A percentile compares a stretch with the other conserved stretches of the same genome.
Evolutionary conservation across 176 grass and related monocot species (phyloP).

Genomic region (Cocos nucifera): DNA sequence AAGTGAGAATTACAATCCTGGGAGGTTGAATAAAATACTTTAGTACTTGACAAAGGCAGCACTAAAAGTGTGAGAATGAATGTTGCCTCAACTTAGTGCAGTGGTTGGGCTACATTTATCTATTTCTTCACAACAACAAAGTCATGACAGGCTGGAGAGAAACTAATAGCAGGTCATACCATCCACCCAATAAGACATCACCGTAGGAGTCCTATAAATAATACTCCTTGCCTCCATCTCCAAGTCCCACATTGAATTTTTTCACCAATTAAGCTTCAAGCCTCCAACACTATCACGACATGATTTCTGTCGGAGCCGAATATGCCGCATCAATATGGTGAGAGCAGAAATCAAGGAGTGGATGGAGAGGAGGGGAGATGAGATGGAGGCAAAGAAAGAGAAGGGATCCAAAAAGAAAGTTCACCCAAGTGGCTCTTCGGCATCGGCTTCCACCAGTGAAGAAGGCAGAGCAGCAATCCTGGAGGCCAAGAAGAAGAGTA

Average conservation of each 20-base stretch:
- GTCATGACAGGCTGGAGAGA: no score
- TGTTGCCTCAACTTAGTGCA: no score
- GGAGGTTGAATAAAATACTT: no score
- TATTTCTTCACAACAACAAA: no score
- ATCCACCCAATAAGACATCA: no score
- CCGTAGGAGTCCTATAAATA: no score
- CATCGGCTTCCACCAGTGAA: not conserved
- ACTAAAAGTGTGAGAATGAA: no score
- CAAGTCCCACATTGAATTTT: not conserved
- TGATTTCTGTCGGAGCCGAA: constrained; percentile 20
- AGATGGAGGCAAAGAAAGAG: not conserved
- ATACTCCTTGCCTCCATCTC: constrained; percentile 11
- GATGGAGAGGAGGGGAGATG: constrained; percentile 10
- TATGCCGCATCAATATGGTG: constrained; percentile 28
- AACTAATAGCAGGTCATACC: no score
- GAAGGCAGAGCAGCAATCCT: not conserved
- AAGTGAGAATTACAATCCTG: no score
- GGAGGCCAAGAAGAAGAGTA: not conserved
- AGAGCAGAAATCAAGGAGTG: constrained; percentile 21
- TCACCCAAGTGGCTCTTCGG: constrained; percentile 8
- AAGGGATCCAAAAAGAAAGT: constrained; percentile 15
- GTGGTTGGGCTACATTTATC: no score
- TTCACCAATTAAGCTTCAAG: not conserved
- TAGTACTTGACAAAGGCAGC: no score
- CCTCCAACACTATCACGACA: not conserved